Percentiles rank a stretch among this genome's conserved stretches.
Conservation (phyloP, 2,329 filamentous ascomycete species). For the Fusarium sp. region DNA sequence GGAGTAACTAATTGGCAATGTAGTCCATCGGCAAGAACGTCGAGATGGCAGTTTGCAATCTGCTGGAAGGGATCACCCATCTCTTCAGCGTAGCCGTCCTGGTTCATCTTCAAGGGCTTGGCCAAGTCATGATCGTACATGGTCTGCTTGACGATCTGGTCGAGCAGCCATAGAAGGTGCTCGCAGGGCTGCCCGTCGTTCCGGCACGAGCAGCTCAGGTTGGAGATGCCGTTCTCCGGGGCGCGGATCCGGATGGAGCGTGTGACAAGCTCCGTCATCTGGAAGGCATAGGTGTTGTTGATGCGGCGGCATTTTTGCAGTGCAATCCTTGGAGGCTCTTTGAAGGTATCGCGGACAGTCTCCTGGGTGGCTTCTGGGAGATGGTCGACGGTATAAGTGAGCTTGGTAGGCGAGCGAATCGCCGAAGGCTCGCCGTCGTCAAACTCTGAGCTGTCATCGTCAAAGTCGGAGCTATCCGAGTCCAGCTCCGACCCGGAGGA, state of each 20-base stretch:
- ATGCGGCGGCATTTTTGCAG: constrained; percentile 63
- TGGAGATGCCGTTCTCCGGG: constrained; percentile 52
- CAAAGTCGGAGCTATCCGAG: constrained; percentile 29
- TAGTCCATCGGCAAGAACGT: constrained; percentile 64
- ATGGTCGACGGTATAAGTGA: constrained; percentile 56
- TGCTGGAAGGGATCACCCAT: constrained; percentile 61
- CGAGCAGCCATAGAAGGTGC: constrained; percentile 67
- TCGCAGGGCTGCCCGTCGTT: constrained; percentile 56
- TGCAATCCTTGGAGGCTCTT: constrained; percentile 61
- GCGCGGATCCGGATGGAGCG: constrained; percentile 63
- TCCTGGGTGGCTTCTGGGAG: constrained; percentile 53
- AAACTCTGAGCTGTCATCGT: constrained; percentile 48
- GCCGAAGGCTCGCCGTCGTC: constrained; percentile 48
- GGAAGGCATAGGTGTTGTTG: constrained; percentile 64
- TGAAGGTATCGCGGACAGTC: constrained; percentile 59
- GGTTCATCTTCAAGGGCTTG: constrained; percentile 56
- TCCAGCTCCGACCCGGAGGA: constrained; percentile 38
- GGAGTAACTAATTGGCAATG: constrained; percentile 59
- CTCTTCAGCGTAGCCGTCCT: constrained; percentile 58
- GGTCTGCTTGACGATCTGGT: constrained; percentile 63
- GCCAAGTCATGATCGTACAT: constrained; percentile 54
- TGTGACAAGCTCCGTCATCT: constrained; percentile 66
- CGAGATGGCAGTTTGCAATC: constrained; percentile 64
- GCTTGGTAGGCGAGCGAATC: constrained; percentile 54
- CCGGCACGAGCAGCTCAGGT: constrained; percentile 61